Evolutionary conservation across 108 stramenopile species (phyloP).

Genomic region (Nitzschia sp.): DNA sequence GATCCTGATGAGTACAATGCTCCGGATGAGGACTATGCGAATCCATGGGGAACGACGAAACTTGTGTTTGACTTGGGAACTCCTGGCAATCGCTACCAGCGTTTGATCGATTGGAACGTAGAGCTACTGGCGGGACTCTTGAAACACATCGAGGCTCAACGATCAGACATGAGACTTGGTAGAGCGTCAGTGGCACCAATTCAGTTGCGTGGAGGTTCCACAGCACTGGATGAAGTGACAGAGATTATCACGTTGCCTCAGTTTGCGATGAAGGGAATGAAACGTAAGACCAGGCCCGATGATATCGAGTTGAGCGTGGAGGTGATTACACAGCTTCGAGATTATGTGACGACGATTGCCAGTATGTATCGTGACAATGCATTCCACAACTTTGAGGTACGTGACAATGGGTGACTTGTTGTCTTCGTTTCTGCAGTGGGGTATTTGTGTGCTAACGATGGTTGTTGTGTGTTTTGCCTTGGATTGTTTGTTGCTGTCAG

Average conservation of each 20-base stretch:
- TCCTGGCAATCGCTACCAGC: constrained; percentile 21
- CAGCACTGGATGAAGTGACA: constrained; percentile 37
- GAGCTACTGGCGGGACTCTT: constrained; percentile 29
- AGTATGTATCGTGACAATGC: constrained; percentile 40
- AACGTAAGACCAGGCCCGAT: constrained; percentile 13
- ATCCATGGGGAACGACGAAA: constrained; percentile 18
- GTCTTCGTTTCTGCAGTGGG: no score
- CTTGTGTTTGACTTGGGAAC: constrained; percentile 19
- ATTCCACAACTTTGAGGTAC: constrained; percentile 58
- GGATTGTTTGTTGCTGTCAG: not conserved
- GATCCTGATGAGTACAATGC: constrained; percentile 1
- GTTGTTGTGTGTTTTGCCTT: no score
- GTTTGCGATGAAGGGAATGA: not conserved
- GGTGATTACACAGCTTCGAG: constrained; percentile 23
- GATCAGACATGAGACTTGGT: not conserved
- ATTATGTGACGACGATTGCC: constrained; percentile 32
- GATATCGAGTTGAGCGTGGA: constrained; percentile 19
- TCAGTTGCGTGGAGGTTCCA: constrained; percentile 3
- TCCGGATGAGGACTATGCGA: constrained; percentile 6
- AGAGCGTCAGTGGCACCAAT: not conserved
- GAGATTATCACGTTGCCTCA: constrained; percentile 34
- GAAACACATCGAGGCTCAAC: constrained; percentile 30
- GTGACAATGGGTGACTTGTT: not conserved
- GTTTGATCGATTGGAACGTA: constrained; percentile 43
- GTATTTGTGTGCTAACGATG: no score